Evolutionary conservation across 441 rosid species (phyloP), one percentile per base, ranked within the genome.

Genomic region (Erodium chrysanthum): DNA sequence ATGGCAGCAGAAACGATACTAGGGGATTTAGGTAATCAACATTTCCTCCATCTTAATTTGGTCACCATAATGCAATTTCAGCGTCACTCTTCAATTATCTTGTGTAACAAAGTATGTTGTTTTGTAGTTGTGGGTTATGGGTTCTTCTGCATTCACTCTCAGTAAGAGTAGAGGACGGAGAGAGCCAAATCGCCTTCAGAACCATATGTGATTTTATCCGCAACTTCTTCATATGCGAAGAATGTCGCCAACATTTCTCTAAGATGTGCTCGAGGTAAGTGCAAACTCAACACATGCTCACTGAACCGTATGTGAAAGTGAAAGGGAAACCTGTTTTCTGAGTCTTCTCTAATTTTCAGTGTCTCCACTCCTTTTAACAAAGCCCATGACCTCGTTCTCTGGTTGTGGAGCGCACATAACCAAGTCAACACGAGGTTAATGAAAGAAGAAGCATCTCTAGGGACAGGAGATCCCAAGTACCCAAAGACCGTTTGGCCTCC

Each of bases 61-160:
- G 46, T 40, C 46, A 40, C 46, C 7, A 40, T 6, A 7, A 52
- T 14, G 15, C 18, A 46, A 46, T 46, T 46, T 14, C 15, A 20
- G 63, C 63, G 48, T 22, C 29, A 29, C 33, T 4, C 10, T 70
- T 56, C 27, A 54, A 40, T 40, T 65, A 12, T 64, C 14, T 29
- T 54, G 48, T 67, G 68, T 44, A 21, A 17, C 14, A 0, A 35
- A 29, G 20, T 69, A 10, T 25, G 17, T n/a, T 70, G 52, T 58
- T 71, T 66, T 86, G 82, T 84, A 94, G 98, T 81, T 94, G 98
- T 62, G 98, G 98, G 5, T 81, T 94, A 74, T 94, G 98, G 98
- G 90, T 91, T 74, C 84, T 94, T 65, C 70, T 94, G 72, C 98
- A 94, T 87, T 94, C 98, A 10, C 88, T 94, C 54, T 88, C 98